These are phyloP conservation scores for Microsporum ferrugineum DNA, from an alignment of 2,329 filamentous ascomycete species.

Conservation along the genomic window DNA sequence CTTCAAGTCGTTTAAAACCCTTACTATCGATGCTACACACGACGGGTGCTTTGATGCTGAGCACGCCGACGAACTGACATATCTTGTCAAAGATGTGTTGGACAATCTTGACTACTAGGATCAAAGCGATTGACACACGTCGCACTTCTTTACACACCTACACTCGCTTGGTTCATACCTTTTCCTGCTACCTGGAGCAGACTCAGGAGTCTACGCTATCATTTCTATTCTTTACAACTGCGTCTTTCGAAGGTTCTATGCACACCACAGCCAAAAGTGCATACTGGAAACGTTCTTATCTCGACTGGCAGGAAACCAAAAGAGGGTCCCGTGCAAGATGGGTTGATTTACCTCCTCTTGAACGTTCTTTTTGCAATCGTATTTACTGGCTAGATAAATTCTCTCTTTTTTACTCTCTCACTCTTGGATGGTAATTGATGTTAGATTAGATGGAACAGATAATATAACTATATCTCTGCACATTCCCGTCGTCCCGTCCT, in stretches of 20 bases:
- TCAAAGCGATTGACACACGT: background rate
- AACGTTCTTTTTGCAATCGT: background rate
- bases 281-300: background rate
- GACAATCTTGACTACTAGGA: slow-evolving; percentile 4
- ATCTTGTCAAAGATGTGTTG: slow-evolving; percentile 4
- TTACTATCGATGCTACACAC: slow-evolving; percentile 6
- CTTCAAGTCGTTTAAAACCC: slow-evolving; percentile 4
- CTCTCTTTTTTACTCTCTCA: background rate
- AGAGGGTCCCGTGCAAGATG: background rate
- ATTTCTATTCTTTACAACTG: background rate
- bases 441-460: background rate
- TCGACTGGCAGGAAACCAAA: background rate
- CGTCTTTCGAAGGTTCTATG: background rate
- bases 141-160: background rate
- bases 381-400: background rate
- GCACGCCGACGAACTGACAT: slow-evolving; percentile 6
- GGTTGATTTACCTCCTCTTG: background rate
- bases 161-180: background rate
- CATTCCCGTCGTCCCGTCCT: background rate
- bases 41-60: slow-evolving; percentile 8
- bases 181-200: background rate
- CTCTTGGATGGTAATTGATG: background rate
- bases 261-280: background rate
- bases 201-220: slow-evolving; percentile 1
- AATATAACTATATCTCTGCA: background rate